Evolutionary conservation across 2,329 filamentous ascomycete genomes (phyloP), one percentile per base, ranked within the genome.

Genomic region (Pseudogymnoascus sp.): DNA sequence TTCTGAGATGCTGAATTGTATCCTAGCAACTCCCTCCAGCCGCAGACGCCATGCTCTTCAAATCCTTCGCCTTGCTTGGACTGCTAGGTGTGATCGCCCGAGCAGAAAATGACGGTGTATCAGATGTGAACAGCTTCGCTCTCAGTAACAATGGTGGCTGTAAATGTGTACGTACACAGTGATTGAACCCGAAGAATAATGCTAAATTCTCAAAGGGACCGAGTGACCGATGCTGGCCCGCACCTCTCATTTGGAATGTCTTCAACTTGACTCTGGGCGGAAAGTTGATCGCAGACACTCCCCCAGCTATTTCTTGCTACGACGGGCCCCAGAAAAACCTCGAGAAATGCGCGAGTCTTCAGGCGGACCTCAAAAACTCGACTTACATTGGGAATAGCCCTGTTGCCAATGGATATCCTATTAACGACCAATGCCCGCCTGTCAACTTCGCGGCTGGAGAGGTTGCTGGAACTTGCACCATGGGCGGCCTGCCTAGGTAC

Each of bases 371-470:
- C 70, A 45, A 19, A 21, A 72, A 69, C 61, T 71, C 72, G 61
- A 72, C 74, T 12, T 76, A 74, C 63, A 73, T 78, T 69, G 66
- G 67, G 12, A 64, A 64, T 33, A 68, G 77, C 64, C 75, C 75
- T 19, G 66, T 77, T 64, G 75, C 75, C 58, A 68, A 69, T 67
- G 68, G 72, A 66, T 73, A 78, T 43, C 80, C 73, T 65, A 74
- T 75, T 62, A 79, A 81, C 66, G 78, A 78, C 68, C 76, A 78
- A 10, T 82, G 80, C 66, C 72, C 69, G 10, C 66, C 68, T 0
- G 65, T 72, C 11, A 69, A 72, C 63, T 60, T 60, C 21, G 63
- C 65, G 12, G 41, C 67, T 11, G 68, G 68, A 16, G 63, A 69
- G 33, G 63, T 60, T 14, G 64, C 65, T 5, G 61, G 68, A 55